Evolutionary conservation across 495 filamentous ascomycete species (phyloP), one percentile per base, ranked within the genome.

Genomic region (Lasiosphaeris hirsuta): DNA sequence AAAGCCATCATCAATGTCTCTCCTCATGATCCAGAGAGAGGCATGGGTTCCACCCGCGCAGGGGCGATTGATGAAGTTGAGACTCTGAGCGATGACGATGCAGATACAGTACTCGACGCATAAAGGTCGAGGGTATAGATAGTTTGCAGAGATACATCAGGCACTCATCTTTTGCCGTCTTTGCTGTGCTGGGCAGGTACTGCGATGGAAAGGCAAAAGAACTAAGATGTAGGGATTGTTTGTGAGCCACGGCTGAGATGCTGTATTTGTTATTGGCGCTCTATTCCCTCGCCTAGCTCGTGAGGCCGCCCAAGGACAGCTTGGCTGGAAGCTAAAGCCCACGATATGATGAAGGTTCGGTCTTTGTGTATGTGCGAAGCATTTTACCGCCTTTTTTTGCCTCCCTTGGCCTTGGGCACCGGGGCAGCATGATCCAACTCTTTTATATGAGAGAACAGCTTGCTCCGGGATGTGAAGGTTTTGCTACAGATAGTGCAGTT

Each of bases 21-120:
- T 10, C 85, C 90, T 47, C 72, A 74, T 43, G 86, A 90, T 63
- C 81, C 85, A 14, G 72, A 75, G 35, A 74, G 81, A 50, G 78
- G 79, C n/a, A 64, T 69, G 34, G 78, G 77, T 4, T 69, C 70
- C 1, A 88, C 84, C 48, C 75, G 90, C 38, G 80, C 82, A 33
- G 84, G 82, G 35, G 90, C 92, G 8, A 81, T 97, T 23, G 92
- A 94, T 63, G 90, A 97, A 66, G 94, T 98, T 6, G 89, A 97
- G 67, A 85, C 82, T 6, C 78, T 97, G 45, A 79, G 76, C 37
- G 75, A 77, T n/a, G 75, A 76, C 37, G 65, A 92, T 11, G 82
- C 82, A 34, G 84, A 80, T 37, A 69, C 69, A 37, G 62, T 68
- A 34, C 50, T 70, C 18, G 65, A 71, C 17, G 60, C 59, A 58